phyloP scores from a whole-genome alignment of 345 rosid species.

The Salix suchowensis region DNA sequence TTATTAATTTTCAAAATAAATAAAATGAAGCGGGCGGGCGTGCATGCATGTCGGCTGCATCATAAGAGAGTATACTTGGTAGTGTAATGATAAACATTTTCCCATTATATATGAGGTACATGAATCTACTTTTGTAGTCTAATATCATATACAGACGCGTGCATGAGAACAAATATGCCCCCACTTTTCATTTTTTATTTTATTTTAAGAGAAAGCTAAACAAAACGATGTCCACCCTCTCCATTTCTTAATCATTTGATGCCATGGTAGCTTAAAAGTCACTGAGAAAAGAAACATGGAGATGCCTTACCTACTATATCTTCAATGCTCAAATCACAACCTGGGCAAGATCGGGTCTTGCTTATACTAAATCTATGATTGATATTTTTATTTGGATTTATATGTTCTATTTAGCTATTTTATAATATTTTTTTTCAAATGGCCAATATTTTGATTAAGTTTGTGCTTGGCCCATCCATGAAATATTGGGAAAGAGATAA shows the following conservation, averaged over 20 bases:
- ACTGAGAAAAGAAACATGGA: not conserved
- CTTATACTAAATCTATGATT: not conserved
- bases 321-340: not conserved
- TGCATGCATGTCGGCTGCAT: not conserved
- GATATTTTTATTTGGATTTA: not conserved
- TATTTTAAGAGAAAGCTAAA: not conserved
- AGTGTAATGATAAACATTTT: not conserved
- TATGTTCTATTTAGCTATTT: too few relatives aligned
- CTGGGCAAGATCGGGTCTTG: not conserved
- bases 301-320: constrained; percentile 15
- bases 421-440: not conserved
- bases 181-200: not conserved
- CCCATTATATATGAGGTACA: not conserved
- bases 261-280: constrained; percentile 18
- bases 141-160: constrained; percentile 3
- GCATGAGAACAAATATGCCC: constrained; percentile 10
- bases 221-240: not conserved
- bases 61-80: not conserved
- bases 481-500: constrained; percentile 14
- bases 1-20: too few relatives aligned
- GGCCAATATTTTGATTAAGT: not conserved
- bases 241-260: constrained; percentile 2
- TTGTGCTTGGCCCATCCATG: constrained; percentile 10
- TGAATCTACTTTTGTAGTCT: constrained; percentile 12
- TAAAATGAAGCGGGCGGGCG: not conserved